These are phyloP conservation scores for Saturnispora zaruensis DNA, from an alignment of 805 yeast genomes.

Conservation along the genomic window DNA sequence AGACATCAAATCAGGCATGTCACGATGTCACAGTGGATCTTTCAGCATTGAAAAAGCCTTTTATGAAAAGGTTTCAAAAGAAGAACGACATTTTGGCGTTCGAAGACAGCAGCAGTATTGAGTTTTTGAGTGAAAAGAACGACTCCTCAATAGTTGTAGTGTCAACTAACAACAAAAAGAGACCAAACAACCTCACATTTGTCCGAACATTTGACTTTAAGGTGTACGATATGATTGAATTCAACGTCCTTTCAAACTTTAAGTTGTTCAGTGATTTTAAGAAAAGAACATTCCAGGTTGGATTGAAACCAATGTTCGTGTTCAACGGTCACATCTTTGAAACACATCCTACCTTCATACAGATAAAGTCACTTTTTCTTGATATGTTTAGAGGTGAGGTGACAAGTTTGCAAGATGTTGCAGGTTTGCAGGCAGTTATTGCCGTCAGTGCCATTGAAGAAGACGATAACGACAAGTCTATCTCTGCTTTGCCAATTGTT, in stretches of 20 bases:
- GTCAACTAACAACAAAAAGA: constrained; percentile 74
- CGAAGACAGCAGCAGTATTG: constrained; percentile 78
- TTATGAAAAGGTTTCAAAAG: constrained; percentile 74
- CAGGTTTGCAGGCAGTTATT: constrained; percentile 88
- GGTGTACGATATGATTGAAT: constrained; percentile 89
- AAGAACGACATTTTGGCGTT: constrained; percentile 89
- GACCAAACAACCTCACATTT: constrained; percentile 87
- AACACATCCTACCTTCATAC: constrained; percentile 75
- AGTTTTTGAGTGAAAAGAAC: constrained; percentile 91
- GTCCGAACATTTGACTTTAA: constrained; percentile 84
- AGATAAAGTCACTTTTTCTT: constrained; percentile 76
- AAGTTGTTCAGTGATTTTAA: constrained; percentile 76
- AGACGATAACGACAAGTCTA: constrained; percentile 63
- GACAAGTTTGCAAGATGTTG: constrained; percentile 79
- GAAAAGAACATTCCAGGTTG: constrained; percentile 71
- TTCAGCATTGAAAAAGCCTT: constrained; percentile 85
- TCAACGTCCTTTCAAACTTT: constrained; percentile 57
- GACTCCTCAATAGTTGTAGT: constrained; percentile 81
- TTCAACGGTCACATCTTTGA: constrained; percentile 93
- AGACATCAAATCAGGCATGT: constrained; percentile 64
- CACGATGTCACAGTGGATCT: constrained; percentile 88
- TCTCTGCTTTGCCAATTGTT: constrained; percentile 58
- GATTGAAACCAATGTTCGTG: constrained; percentile 88
- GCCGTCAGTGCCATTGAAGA: constrained; percentile 67
- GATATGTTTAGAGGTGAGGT: constrained; percentile 87